These are phyloP conservation scores for Phlyctochytrium bullatum DNA, from an alignment of 192 early-diverging fungal species.

Conservation along the genomic window DNA sequence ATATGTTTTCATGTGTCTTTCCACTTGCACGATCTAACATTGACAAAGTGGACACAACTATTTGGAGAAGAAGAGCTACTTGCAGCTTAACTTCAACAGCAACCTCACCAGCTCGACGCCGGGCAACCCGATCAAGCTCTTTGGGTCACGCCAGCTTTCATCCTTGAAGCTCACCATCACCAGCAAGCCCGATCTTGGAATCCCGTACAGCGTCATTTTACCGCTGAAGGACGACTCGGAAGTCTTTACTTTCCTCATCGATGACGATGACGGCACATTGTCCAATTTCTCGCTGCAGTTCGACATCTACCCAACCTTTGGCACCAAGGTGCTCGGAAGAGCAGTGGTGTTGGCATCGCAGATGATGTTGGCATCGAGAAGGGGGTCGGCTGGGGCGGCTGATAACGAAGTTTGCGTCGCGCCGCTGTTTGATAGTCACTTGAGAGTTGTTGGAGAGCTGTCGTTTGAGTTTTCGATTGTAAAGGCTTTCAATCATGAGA, in stretches of 20 bases:
- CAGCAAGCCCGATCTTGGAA: conserved; percentile 83
- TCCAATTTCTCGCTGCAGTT: conserved; percentile 82
- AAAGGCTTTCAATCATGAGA: conserved; percentile 81
- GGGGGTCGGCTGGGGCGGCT: conserved; percentile 22
- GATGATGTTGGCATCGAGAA: conserved; percentile 37
- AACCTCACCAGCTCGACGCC: not conserved
- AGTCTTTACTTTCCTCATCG: conserved; percentile 80
- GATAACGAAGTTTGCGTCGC: conserved; percentile 41
- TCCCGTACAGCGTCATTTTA: conserved; percentile 88
- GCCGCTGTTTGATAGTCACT: conserved; percentile 87
- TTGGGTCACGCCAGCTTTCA: conserved; percentile 44
- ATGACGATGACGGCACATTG: conserved; percentile 16
- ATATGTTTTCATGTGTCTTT: not conserved
- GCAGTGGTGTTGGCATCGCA: conserved; percentile 75
- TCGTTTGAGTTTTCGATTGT: conserved; percentile 79
- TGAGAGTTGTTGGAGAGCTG: conserved; percentile 90
- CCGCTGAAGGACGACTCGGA: conserved; percentile 80
- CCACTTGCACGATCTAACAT: too few species aligned
- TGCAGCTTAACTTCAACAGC: conserved; percentile 67
- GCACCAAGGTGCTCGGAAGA: conserved; percentile 87
- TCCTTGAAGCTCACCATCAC: conserved; percentile 85
- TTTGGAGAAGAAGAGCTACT: conserved; percentile 82
- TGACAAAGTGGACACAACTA: conserved; percentile 83
- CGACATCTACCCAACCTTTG: conserved; percentile 95
- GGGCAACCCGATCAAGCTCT: conserved; percentile 40